phyloP scores from a whole-genome alignment of 345 rosid genomes.

The Alliaria petiolata region DNA sequence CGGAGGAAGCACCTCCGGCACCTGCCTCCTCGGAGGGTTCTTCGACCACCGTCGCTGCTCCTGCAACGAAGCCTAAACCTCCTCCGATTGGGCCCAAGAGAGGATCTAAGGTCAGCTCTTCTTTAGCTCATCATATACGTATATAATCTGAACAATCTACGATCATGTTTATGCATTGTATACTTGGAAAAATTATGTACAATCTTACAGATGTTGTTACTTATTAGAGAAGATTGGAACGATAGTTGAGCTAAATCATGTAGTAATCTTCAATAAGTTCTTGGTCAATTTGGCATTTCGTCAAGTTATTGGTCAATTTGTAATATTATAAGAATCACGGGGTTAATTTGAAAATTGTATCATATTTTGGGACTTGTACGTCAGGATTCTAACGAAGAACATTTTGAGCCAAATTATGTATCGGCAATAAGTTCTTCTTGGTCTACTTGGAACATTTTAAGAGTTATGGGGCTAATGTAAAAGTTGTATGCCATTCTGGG shows the following conservation, averaged over 20 bases:
- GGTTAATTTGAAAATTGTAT: constrained; percentile 1
- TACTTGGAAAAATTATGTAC: neutral
- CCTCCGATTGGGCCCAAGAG: constrained; percentile 87
- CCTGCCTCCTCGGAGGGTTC: constrained; percentile 34
- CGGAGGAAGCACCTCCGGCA: constrained; percentile 49
- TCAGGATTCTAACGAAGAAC: constrained; percentile 50
- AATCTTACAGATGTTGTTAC: neutral
- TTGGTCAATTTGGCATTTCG: neutral
- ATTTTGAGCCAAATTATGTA: neutral
- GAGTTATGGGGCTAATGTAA: constrained; percentile 1
- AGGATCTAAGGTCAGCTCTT: constrained; percentile 70
- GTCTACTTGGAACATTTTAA: neutral
- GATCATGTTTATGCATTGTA: neutral
- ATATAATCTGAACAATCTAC: neutral
- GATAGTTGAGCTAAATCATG: too few relatives aligned
- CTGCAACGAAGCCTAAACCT: constrained; percentile 52
- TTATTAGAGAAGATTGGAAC: too few relatives aligned
- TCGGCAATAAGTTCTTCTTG: neutral
- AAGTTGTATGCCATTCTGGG: neutral
- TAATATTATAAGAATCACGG: neutral
- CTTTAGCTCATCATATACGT: neutral
- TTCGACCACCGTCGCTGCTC: constrained; percentile 31
- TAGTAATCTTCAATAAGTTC: neutral
- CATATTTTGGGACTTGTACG: constrained; percentile 22
- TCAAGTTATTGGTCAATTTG: neutral